A percentile compares a stretch with the other conserved stretches of the same genome.
Evolutionary conservation across 257 asterid species (phyloP).

Genomic region (Ophiorrhiza pumila): DNA sequence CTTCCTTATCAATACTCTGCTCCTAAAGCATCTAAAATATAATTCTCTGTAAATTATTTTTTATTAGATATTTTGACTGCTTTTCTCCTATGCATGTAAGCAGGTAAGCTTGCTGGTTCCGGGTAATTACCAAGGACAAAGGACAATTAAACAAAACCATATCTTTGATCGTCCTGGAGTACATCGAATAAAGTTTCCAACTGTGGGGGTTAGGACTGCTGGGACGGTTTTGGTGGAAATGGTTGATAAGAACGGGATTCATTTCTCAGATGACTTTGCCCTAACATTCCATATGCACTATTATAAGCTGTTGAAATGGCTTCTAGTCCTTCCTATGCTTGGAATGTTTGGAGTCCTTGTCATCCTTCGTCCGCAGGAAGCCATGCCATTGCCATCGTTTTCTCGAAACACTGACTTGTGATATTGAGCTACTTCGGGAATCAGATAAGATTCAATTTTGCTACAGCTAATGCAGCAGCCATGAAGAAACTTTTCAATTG

Average conservation of each 20-base stretch:
- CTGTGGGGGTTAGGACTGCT: conserved; percentile 79
- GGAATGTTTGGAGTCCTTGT: conserved; percentile 92
- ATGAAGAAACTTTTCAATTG: background rate
- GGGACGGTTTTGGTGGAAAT: conserved; percentile 94
- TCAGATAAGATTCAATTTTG: conserved; percentile 12
- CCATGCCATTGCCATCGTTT: conserved; percentile 93
- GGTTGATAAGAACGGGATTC: conserved; percentile 87
- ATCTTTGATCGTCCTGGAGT: conserved; percentile 56
- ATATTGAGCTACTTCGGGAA: conserved; percentile 22
- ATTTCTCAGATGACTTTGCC: conserved; percentile 88
- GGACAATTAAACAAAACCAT: conserved; percentile 73
- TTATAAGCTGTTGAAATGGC: conserved; percentile 90
- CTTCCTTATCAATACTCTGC: background rate
- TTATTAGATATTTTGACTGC: background rate
- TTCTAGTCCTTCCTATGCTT: conserved; percentile 92
- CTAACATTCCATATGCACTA: conserved; percentile 90
- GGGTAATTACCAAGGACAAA: conserved; percentile 96
- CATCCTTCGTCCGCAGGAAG: conserved; percentile 88
- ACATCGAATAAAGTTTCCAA: conserved; percentile 75
- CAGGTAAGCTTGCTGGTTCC: conserved; percentile 96
- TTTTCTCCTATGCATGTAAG: conserved; percentile 3
- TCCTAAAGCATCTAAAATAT: background rate
- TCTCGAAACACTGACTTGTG: conserved; percentile 87
- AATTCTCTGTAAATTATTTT: background rate
- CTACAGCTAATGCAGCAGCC: background rate